Evolutionary conservation across 768 basidiomycete species (phyloP).

Genomic region (Boletus patriciae): DNA sequence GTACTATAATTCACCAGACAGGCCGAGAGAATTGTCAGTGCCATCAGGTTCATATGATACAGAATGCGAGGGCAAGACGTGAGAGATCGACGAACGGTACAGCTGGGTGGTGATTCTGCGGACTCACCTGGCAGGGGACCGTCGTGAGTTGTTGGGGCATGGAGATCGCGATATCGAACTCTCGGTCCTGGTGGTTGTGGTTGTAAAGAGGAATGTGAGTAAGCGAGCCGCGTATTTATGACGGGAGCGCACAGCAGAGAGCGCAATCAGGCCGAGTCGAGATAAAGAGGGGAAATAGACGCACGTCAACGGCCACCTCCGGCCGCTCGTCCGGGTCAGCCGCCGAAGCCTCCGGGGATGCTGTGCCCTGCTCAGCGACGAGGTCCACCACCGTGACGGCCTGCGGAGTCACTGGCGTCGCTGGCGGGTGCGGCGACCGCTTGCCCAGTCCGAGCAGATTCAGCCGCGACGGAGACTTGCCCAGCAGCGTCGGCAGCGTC

Average conservation of each 20-base stretch:
- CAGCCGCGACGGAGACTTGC: conserved; percentile 31
- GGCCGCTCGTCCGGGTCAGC: conserved; percentile 26
- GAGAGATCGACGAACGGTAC: neutral
- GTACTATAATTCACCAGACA: conserved; percentile 48
- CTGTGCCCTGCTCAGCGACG: conserved; percentile 15
- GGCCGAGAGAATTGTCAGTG: conserved; percentile 6
- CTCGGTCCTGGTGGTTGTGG: conserved; percentile 18
- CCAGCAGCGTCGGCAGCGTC: conserved; percentile 25
- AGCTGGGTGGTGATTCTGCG: neutral
- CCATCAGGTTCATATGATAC: neutral
- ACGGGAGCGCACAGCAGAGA: conserved; percentile 9
- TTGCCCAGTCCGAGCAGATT: conserved; percentile 29
- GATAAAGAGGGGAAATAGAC: neutral
- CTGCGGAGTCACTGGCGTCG: conserved; percentile 29
- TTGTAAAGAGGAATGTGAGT: conserved; percentile 10
- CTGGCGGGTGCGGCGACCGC: conserved; percentile 32
- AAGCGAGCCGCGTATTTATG: conserved; percentile 18
- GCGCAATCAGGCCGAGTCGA: conserved; percentile 10
- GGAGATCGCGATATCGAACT: conserved; percentile 3
- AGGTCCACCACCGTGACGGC: conserved; percentile 8
- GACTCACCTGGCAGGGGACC: conserved; percentile 48
- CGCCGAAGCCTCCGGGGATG: conserved; percentile 26
- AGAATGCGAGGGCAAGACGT: neutral
- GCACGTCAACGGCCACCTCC: conserved; percentile 25
- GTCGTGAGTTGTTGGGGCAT: conserved; percentile 38